A percentile compares a stretch with the other conserved stretches of the same genome.
Evolutionary conservation across 2,329 filamentous ascomycete species (phyloP).

Genomic region (Penicillium palitans): DNA sequence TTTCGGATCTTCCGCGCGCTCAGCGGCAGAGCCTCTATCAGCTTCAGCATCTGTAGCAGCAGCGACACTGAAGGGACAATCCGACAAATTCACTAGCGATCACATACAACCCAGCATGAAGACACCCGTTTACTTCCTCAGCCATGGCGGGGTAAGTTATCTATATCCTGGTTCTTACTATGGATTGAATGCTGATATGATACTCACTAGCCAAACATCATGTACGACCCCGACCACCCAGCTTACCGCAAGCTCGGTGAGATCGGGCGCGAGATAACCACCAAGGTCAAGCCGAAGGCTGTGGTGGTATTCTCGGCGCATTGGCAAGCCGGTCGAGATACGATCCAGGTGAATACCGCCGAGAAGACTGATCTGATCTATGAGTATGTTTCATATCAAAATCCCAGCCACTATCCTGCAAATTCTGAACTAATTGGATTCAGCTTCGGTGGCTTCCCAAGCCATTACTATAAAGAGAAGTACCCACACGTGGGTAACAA

Average conservation of each 20-base stretch:
- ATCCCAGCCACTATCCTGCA: too few relatives aligned
- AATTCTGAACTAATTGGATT: not conserved
- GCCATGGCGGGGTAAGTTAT: slow-evolving; percentile 48
- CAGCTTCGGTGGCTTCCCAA: slow-evolving; percentile 70
- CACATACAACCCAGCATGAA: slow-evolving; percentile 26
- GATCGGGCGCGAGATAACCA: slow-evolving; percentile 69
- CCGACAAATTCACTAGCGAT: not conserved
- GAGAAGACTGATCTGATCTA: slow-evolving; percentile 68
- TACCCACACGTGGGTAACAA: slow-evolving; percentile 65
- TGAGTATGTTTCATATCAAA: slow-evolving; percentile 50
- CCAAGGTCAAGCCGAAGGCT: slow-evolving; percentile 68
- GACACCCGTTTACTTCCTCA: slow-evolving; percentile 56
- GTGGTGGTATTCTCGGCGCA: slow-evolving; percentile 77
- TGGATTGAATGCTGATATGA: not conserved
- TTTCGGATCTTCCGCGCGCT: slow-evolving; percentile 17
- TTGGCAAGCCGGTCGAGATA: slow-evolving; percentile 62
- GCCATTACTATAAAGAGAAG: slow-evolving; percentile 66
- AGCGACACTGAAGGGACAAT: not conserved
- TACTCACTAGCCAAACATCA: slow-evolving; percentile 56
- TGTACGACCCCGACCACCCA: slow-evolving; percentile 68
- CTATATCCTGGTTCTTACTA: not conserved
- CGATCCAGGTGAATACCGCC: slow-evolving; percentile 65
- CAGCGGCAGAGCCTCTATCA: slow-evolving; percentile 7
- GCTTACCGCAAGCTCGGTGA: slow-evolving; percentile 64
- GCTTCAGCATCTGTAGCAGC: slow-evolving; percentile 4